Percentiles rank a stretch among this genome's conserved stretches.
phyloP scores from a whole-genome alignment of 768 basidiomycete genomes.

The Lyophyllum semitale region DNA sequence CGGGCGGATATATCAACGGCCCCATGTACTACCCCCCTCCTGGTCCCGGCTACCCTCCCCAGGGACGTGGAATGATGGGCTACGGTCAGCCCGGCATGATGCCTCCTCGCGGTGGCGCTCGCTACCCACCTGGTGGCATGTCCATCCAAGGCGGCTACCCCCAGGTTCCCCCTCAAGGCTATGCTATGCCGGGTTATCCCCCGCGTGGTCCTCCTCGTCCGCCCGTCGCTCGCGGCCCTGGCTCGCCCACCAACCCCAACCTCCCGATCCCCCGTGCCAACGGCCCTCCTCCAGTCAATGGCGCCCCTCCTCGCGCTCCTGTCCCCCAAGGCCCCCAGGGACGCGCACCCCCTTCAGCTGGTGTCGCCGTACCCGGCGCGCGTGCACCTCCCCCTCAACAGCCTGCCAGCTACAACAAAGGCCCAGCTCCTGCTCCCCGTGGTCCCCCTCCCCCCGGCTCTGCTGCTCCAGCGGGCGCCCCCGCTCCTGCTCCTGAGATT shows the following conservation, averaged over 20 bases:
- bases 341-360: constrained; percentile 2
- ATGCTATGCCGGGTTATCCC: constrained; percentile 69
- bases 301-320: constrained; percentile 53
- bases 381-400: constrained; percentile 11
- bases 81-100: constrained; percentile 86
- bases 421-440: constrained; percentile 42
- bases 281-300: constrained; percentile 42
- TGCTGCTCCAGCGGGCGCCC: constrained; percentile 35
- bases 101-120: constrained; percentile 71
- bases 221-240: constrained; percentile 65
- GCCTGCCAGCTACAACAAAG: constrained; percentile 24
- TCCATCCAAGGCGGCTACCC: constrained; percentile 55
- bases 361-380: constrained; percentile 1
- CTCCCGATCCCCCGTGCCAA: constrained; percentile 68
- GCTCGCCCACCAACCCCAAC: constrained; percentile 66
- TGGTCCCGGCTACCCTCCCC: constrained; percentile 79
- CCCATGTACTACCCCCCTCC: constrained; percentile 89
- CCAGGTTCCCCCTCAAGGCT: constrained; percentile 68
- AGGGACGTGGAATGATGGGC: constrained; percentile 76
- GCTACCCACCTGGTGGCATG: constrained; percentile 49
- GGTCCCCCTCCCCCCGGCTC: constrained; percentile 46
- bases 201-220: constrained; percentile 61
- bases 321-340: constrained; percentile 11
- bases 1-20: constrained; percentile 79
- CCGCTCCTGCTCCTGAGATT: constrained; percentile 39